Evolutionary conservation across 2,329 filamentous ascomycete genomes (phyloP), one percentile per base, ranked within the genome.

Genomic region (Alternaria conjuncta): DNA sequence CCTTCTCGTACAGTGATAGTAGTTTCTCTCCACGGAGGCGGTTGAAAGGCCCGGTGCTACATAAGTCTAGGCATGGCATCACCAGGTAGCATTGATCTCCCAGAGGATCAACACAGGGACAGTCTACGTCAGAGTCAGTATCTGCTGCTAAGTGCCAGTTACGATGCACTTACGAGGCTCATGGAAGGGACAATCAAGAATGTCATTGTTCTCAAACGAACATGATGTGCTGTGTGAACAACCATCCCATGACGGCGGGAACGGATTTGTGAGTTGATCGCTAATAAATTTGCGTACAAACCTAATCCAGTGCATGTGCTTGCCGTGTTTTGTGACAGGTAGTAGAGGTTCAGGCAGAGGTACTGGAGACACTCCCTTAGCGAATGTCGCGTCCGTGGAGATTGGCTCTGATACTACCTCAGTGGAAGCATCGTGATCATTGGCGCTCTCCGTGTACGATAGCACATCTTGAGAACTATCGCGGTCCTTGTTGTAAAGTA

Each of bases 111-210:
- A 60, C 60, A 32, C 69, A 71, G 10, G 54, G 6, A 32, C 67
- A 73, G 15, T 68, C 68, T 63, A 25, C 0, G n/a, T 5, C 12
- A 11, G 15, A 44, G 23, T 25, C 46, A 28, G 28, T 41, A 23
- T 9, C 21, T 15, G 9, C 13, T 43, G 9, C 12, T 13, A 15
- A 15, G n/a, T 25, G 18, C 9, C 9, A 20, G 20, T 5, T 10
- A 11, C 11, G 12, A 13, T 54, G 11, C 7, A 65, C 69, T 56
- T 64, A 73, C 68, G 63, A 12, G 70, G 63, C 23, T 65, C 47
- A 43, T 75, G 71, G 28, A 68, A 71, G 8, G 71, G 75, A 51
- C 74, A 76, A 36, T 76, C 71, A 0, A 25, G 32, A 4, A 68
- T 53, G n/a, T 26, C 49, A 6, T 64, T 64, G 12, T 41, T 51